A percentile compares a stretch with the other conserved stretches of the same genome.
Conservation (phyloP, 1,284 basidiomycete species). For the Trichosporon sp. region DNA sequence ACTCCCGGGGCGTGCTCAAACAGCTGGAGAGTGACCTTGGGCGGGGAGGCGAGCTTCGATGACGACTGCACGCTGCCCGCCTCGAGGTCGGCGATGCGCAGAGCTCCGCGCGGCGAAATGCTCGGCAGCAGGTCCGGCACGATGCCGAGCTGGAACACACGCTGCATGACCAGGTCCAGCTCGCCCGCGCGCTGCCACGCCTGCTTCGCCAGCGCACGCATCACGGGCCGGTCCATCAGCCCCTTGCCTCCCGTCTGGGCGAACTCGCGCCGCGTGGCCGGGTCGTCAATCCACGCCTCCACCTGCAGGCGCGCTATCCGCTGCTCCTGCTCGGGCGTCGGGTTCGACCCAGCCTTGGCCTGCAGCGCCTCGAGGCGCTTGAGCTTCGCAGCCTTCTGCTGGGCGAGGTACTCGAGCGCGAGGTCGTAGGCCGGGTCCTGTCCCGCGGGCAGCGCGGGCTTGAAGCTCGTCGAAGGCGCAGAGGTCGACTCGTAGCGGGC, state of each 20-base stretch:
- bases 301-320: slow-evolving; percentile 34
- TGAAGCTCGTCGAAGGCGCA: slow-evolving; percentile 24
- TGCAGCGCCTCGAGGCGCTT: slow-evolving; percentile 1
- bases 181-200: slow-evolving; percentile 77
- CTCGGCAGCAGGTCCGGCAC: slow-evolving; percentile 77
- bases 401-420: slow-evolving; percentile 35
- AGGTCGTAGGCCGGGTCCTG: slow-evolving; percentile 42
- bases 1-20: slow-evolving; percentile 22
- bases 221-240: slow-evolving; percentile 56
- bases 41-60: slow-evolving; percentile 49
- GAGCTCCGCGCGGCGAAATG: slow-evolving; percentile 57
- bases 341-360: slow-evolving; percentile 8
- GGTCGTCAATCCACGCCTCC: slow-evolving; percentile 42
- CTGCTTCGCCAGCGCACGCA: slow-evolving; percentile 74
- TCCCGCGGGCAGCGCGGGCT: slow-evolving; percentile 39
- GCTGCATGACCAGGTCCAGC: slow-evolving; percentile 85
- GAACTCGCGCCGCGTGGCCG: slow-evolving; percentile 34
- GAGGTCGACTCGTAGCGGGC: slow-evolving; percentile 18
- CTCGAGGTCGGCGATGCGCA: slow-evolving; percentile 53
- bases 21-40: slow-evolving; percentile 21
- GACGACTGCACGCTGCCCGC: slow-evolving; percentile 64
- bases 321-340: slow-evolving; percentile 10
- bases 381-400: slow-evolving; percentile 6
- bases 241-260: slow-evolving; percentile 33
- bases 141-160: slow-evolving; percentile 80